These are phyloP conservation scores for Phytophthora uliginosa DNA, from an alignment of 352 stramenopile genomes.

Conservation along the genomic window DNA sequence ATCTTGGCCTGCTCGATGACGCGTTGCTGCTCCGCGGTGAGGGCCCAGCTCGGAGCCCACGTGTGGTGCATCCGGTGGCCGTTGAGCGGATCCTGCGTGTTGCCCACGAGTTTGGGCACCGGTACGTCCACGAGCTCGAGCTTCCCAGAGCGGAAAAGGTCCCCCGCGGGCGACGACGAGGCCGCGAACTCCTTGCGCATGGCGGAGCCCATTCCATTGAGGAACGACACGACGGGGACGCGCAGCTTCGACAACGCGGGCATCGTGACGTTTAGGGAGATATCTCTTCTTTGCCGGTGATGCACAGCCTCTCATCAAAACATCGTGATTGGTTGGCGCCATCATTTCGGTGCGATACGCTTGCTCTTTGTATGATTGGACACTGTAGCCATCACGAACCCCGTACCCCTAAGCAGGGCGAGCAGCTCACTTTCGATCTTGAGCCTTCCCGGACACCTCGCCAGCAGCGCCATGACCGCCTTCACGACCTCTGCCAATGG, in stretches of 20 bases:
- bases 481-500: conserved; percentile 13
- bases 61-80: conserved; percentile 37
- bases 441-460: not conserved
- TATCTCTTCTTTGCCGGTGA: too few species aligned
- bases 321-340: conserved; percentile 4
- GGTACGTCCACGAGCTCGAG: conserved; percentile 44
- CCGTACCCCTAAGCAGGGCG: not conserved
- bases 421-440: not conserved
- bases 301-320: conserved; percentile 24
- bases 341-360: not conserved
- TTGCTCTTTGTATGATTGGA: conserved; percentile 17
- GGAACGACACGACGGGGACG: conserved; percentile 44
- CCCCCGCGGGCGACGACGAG: conserved; percentile 25
- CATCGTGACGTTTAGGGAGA: conserved; percentile 4
- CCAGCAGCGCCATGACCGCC: conserved; percentile 18
- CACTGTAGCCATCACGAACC: conserved; percentile 13
- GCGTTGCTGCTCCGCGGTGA: conserved; percentile 38
- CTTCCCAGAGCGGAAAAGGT: conserved; percentile 40
- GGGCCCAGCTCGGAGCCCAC: conserved; percentile 32
- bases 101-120: conserved; percentile 38
- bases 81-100: conserved; percentile 45
- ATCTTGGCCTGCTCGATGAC: conserved; percentile 40
- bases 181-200: conserved; percentile 43
- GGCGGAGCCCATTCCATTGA: conserved; percentile 40
- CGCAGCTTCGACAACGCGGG: conserved; percentile 19